Percentiles rank a stretch among this genome's conserved stretches.
phyloP scores from a whole-genome alignment of 768 basidiomycete genomes.

The Boletellus emodensis region DNA sequence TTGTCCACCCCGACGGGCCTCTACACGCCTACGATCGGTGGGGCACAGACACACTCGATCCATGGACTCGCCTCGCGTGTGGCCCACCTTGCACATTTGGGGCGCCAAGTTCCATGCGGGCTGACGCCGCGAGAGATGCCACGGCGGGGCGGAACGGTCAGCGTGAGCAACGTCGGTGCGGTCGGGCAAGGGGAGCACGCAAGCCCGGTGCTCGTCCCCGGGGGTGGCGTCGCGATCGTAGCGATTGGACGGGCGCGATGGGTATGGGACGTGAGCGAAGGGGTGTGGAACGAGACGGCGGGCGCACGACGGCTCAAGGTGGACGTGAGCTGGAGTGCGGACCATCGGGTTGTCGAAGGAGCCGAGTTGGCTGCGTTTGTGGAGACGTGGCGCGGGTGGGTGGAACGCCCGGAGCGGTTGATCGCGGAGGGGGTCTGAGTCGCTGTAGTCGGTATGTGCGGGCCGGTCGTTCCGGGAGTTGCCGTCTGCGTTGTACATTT shows the following conservation, averaged over 20 bases:
- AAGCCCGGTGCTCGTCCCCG: constrained; percentile 71
- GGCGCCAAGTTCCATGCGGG: constrained; percentile 61
- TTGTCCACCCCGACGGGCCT: constrained; percentile 79
- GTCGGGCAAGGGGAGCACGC: constrained; percentile 71
- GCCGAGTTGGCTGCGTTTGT: constrained; percentile 88
- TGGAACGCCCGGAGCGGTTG: constrained; percentile 69
- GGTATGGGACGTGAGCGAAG: constrained; percentile 65
- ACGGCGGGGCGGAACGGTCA: constrained; percentile 71
- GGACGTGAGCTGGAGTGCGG: constrained; percentile 78
- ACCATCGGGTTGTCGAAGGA: constrained; percentile 85
- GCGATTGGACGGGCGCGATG: constrained; percentile 76
- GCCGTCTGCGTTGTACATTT: no score
- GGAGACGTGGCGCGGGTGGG: constrained; percentile 77
- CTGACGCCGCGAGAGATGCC: constrained; percentile 70
- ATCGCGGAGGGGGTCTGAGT: constrained; percentile 47
- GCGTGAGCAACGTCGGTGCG: constrained; percentile 78
- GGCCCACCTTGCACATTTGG: constrained; percentile 57
- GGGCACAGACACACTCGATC: constrained; percentile 51
- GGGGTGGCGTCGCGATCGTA: constrained; percentile 82
- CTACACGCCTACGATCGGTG: constrained; percentile 70
- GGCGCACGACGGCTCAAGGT: constrained; percentile 54
- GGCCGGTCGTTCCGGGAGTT: no score
- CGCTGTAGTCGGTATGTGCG: neutral
- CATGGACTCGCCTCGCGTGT: constrained; percentile 61
- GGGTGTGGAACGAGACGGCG: constrained; percentile 19